A percentile compares a stretch with the other conserved stretches of the same genome.
Evolutionary conservation across 352 stramenopile species (phyloP).

Genomic region (Phytophthora lateralis): DNA sequence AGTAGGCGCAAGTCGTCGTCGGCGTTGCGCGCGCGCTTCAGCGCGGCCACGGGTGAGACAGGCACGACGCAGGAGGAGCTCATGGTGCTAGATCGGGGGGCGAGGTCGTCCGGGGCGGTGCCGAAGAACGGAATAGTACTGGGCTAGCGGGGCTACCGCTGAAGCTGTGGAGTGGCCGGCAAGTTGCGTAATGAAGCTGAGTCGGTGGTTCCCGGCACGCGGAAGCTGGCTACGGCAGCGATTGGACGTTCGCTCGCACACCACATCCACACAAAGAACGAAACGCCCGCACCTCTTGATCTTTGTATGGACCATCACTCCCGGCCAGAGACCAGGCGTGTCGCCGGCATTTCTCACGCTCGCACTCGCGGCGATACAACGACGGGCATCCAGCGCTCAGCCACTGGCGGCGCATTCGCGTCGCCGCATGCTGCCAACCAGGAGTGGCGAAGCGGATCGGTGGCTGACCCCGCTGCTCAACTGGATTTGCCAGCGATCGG

Average conservation of each 20-base stretch:
- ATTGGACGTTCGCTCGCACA: slow-evolving; percentile 38
- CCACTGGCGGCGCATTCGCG: slow-evolving; percentile 12
- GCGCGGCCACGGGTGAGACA: slow-evolving; percentile 43
- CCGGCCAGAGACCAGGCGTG: neutral
- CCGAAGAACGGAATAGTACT: slow-evolving; percentile 25
- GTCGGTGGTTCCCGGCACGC: slow-evolving; percentile 10
- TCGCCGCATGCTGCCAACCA: neutral
- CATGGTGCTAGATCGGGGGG: slow-evolving; percentile 37
- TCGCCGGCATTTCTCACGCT: slow-evolving; percentile 30
- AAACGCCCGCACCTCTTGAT: slow-evolving; percentile 30
- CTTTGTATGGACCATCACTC: slow-evolving; percentile 32
- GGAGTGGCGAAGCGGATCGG: slow-evolving; percentile 10
- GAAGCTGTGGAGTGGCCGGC: slow-evolving; percentile 2
- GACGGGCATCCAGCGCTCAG: neutral
- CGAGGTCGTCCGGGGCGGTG: neutral
- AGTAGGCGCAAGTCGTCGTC: slow-evolving; percentile 61
- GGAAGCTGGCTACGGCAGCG: slow-evolving; percentile 24
- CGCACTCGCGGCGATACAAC: slow-evolving; percentile 13
- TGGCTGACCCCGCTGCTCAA: slow-evolving; percentile 2
- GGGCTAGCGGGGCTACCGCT: neutral
- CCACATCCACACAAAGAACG: slow-evolving; percentile 22
- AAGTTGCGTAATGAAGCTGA: slow-evolving; percentile 32
- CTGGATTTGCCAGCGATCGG: slow-evolving; percentile 3
- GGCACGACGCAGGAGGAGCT: slow-evolving; percentile 64
- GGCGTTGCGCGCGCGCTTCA: slow-evolving; percentile 63